Evolutionary conservation across 2,329 filamentous ascomycete genomes (phyloP), one percentile per base, ranked within the genome.

Genomic region (Epichloe aotearoae): DNA sequence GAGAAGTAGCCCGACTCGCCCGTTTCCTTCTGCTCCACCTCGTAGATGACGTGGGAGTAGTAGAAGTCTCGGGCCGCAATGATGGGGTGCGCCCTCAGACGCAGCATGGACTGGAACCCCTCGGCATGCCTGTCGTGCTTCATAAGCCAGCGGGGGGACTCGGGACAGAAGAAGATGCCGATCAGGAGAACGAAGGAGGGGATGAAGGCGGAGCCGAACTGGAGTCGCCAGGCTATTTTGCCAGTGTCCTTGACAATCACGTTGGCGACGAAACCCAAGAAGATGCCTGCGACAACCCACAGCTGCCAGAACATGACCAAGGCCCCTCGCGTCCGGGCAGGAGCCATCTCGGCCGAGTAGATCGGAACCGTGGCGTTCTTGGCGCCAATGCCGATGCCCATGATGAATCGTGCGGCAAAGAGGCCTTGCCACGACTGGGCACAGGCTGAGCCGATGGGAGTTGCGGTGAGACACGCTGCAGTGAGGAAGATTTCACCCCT

Each of bases 221-320:
- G 77, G 15, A 81, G 65, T 30, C 79, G 69, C 79, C 79, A 83
- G 23, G 75, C 69, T 43, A 79, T 74, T 3, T 55, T 53, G 19
- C 74, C 74, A 1, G 69, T 70, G 49, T 79, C 67, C 56, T 74
- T 55, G 74, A 77, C 51, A 68, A 75, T 56, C 75, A 72, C 56
- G 73, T 76, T 75, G 49, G 69, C 73, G 36, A 65, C 69, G 59
- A 71, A 76, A 26, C 76, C 76, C 14, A 71, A 53, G 56, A 70
- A 66, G 52, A 72, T 71, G 20, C 69, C 69, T 53, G 41, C 46
- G 20, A 58, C 61, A 45, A 66, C 62, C 61, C 64, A 67, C 8
- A 67, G 58, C 54, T 66, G 74, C 85, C 86, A 91, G 56, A 82
- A 83, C 85, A 91, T 90, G 56, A 89, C 85, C 3, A 91, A 71